Conservation (phyloP, 2,329 filamentous ascomycete genomes). For the Pyrenophora seminiperda region DNA sequence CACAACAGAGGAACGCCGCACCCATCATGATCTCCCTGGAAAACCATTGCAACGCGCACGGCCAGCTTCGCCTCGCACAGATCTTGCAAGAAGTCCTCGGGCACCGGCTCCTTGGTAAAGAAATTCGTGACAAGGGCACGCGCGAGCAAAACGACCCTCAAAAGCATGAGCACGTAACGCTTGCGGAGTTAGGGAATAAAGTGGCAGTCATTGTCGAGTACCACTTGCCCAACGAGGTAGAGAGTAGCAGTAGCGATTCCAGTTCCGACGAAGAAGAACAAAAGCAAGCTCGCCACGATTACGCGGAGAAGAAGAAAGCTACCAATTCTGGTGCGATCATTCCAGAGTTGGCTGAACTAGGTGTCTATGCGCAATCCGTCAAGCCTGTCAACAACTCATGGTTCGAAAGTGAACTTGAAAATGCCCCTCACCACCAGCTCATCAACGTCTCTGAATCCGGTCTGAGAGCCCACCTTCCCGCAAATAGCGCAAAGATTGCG, state of each 20-base stretch:
- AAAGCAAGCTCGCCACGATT: slow-evolving; percentile 58
- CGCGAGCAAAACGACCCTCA: slow-evolving; percentile 58
- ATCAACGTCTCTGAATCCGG: slow-evolving; percentile 72
- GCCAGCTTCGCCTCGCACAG: slow-evolving; percentile 65
- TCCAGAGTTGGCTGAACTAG: slow-evolving; percentile 67
- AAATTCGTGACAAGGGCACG: slow-evolving; percentile 62
- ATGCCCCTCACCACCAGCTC: slow-evolving; percentile 65
- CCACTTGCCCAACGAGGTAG: slow-evolving; percentile 61
- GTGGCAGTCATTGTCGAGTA: slow-evolving; percentile 72
- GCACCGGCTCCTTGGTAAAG: slow-evolving; percentile 62
- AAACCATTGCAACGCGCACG: slow-evolving; percentile 66
- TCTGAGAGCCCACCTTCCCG: slow-evolving; percentile 58
- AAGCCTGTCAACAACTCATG: slow-evolving; percentile 70
- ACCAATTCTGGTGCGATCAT: slow-evolving; percentile 59
- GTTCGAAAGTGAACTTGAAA: slow-evolving; percentile 59
- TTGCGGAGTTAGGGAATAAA: slow-evolving; percentile 65
- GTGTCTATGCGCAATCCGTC: slow-evolving; percentile 72
- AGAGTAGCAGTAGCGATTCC: slow-evolving; percentile 43
- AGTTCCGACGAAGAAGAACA: slow-evolving; percentile 51
- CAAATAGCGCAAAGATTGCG: slow-evolving; percentile 56
- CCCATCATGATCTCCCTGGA: slow-evolving; percentile 70
- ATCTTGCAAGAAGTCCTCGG: slow-evolving; percentile 71
- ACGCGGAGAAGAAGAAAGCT: slow-evolving; percentile 59
- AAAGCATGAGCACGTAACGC: slow-evolving; percentile 57
- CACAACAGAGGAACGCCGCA: slow-evolving; percentile 54